Conservation (phyloP, 495 filamentous ascomycete species). For the Daldinia childiae region DNA sequence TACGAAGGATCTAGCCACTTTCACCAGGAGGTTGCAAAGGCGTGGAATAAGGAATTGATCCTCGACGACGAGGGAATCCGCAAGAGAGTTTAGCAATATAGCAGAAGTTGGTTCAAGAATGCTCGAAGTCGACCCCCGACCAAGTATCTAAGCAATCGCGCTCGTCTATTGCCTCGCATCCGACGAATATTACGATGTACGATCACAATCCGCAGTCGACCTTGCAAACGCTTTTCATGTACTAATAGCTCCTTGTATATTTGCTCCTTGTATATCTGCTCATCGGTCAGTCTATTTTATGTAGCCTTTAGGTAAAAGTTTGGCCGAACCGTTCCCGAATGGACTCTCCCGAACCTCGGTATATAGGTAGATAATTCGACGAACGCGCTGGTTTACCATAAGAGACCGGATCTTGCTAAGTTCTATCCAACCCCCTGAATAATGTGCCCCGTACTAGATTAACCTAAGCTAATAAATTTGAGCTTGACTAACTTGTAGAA, state of each 20-base stretch:
- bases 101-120: no score
- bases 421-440: background rate
- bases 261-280: background rate
- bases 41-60: constrained; percentile 1
- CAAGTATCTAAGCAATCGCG: background rate
- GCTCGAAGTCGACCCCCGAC: background rate
- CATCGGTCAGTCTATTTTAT: background rate
- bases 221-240: background rate
- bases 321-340: background rate
- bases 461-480: background rate
- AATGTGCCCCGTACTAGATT: background rate
- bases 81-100: background rate
- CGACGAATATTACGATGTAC: background rate
- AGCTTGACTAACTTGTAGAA: background rate
- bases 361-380: background rate
- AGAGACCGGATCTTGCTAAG: background rate
- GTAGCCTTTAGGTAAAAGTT: background rate
- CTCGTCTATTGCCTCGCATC: background rate
- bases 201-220: background rate
- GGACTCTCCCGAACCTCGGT: background rate
- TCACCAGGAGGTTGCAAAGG: constrained; percentile 12
- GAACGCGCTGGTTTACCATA: background rate
- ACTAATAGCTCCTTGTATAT: background rate
- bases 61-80: background rate
- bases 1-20: constrained; percentile 29